Evolutionary conservation across 352 stramenopile species (phyloP).

Genomic region (Achlya hypogyna): DNA sequence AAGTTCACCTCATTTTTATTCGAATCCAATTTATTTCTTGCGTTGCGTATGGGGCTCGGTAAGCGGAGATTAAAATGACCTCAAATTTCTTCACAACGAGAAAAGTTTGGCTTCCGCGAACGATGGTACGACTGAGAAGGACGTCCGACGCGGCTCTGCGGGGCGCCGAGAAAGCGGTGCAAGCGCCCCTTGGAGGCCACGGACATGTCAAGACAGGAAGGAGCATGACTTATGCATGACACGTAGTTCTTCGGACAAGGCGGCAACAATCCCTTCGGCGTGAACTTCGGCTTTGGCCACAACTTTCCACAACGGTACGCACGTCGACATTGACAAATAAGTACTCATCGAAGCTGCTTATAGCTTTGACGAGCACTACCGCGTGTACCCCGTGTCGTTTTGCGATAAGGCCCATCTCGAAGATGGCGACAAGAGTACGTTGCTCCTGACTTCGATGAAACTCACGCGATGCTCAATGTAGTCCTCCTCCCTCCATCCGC

Average conservation of each 20-base stretch:
- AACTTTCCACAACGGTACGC: slow-evolving; percentile 60
- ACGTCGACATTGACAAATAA: not conserved
- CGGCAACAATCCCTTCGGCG: slow-evolving; percentile 63
- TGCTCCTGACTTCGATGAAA: not conserved
- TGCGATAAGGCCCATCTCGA: slow-evolving; percentile 82
- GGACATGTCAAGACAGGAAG: not conserved
- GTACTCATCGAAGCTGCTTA: not conserved
- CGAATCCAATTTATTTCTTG: not conserved
- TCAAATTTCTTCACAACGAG: not conserved
- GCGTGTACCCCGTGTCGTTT: slow-evolving; percentile 81
- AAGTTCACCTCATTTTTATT: not conserved
- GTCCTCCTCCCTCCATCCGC: slow-evolving; percentile 96
- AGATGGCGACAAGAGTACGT: slow-evolving; percentile 79
- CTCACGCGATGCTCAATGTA: slow-evolving; percentile 22
- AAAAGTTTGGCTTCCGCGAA: not conserved
- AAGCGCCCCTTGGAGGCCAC: no score
- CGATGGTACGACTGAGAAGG: not conserved
- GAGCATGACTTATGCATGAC: not conserved
- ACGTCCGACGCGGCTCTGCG: not conserved
- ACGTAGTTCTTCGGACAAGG: slow-evolving; percentile 43
- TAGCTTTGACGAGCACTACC: slow-evolving; percentile 83
- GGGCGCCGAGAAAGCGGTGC: no score
- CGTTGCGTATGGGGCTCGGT: not conserved
- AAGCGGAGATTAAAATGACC: not conserved
- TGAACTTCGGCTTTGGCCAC: slow-evolving; percentile 65